A percentile compares a stretch with the other conserved stretches of the same genome.
Conservation (phyloP, 306 rosid species). For the Malus sylvestris region DNA sequence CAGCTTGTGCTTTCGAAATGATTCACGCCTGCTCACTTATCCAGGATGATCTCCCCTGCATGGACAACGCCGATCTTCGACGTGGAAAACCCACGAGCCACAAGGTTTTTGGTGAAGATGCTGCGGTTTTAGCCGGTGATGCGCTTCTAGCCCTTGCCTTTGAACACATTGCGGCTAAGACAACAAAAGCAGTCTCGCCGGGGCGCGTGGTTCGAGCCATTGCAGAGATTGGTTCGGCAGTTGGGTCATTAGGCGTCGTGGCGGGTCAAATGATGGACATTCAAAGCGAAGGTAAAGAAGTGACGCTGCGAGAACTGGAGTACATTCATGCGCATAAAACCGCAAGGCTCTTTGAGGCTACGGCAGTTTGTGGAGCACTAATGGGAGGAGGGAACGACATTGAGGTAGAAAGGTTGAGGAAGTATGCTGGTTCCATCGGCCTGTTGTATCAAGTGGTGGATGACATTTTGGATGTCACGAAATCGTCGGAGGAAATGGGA, state of each 20-base stretch:
- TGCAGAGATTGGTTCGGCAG: conserved; percentile 25
- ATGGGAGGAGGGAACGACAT: conserved; percentile 24
- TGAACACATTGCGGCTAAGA: conserved; percentile 21
- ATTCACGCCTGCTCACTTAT: conserved; percentile 21
- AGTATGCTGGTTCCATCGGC: conserved; percentile 27
- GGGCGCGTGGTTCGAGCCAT: conserved; percentile 17
- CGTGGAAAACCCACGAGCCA: conserved; percentile 20
- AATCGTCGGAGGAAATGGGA: conserved; percentile 21
- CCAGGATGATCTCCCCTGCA: conserved; percentile 39
- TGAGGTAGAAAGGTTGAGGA: conserved; percentile 22
- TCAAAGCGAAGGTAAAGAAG: conserved; percentile 12
- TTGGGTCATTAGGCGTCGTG: conserved; percentile 25
- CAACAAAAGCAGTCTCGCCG: not conserved
- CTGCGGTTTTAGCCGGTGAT: conserved; percentile 20
- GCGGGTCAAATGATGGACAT: conserved; percentile 34
- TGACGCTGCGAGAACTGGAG: conserved; percentile 19
- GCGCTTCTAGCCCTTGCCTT: conserved; percentile 29
- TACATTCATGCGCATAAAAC: conserved; percentile 31
- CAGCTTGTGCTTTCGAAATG: conserved; percentile 37
- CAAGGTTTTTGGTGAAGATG: conserved; percentile 29
- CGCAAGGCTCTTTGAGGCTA: conserved; percentile 19
- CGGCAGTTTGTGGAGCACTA: conserved; percentile 25
- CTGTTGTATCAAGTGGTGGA: conserved; percentile 33
- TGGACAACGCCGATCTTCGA: conserved; percentile 28
- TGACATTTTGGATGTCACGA: conserved; percentile 33